Conservation (phyloP, 2,329 filamentous ascomycete genomes). For the Pseudocercospora crystallina region DNA sequence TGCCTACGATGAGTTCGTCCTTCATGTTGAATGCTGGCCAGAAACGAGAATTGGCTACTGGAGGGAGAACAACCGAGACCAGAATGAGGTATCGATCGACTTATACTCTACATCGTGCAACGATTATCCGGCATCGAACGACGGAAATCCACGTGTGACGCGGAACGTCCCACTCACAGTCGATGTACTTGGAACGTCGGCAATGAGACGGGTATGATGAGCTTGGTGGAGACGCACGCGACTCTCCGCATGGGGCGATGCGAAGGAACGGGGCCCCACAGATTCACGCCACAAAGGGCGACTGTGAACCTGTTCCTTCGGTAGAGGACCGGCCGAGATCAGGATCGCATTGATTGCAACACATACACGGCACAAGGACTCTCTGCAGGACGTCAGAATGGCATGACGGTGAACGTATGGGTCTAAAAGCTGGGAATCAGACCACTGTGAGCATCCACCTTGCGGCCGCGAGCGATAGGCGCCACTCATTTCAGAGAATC, state of each 20-base stretch:
- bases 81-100: neutral
- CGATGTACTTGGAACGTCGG: slow-evolving; percentile 3
- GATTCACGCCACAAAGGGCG: slow-evolving; percentile 8
- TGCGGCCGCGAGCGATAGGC: no score
- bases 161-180: slow-evolving; percentile 4
- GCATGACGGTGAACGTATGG: no score
- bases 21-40: slow-evolving; percentile 20
- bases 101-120: neutral
- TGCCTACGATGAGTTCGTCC: slow-evolving; percentile 33
- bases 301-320: slow-evolving; percentile 39
- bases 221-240: slow-evolving; percentile 3
- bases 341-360: no score
- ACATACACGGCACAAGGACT: no score
- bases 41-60: neutral
- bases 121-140: neutral
- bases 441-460: no score
- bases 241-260: slow-evolving; percentile 1
- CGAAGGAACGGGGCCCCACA: slow-evolving; percentile 8
- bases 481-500: no score
- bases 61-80: neutral
- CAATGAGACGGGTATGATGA: slow-evolving; percentile 1
- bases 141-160: neutral
- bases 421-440: no score
- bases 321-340: no score
- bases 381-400: no score